Evolutionary conservation across 164 flowering plant species (phyloP), one percentile per base, ranked within the genome.

Genomic region (Magnolia changhungtana): DNA sequence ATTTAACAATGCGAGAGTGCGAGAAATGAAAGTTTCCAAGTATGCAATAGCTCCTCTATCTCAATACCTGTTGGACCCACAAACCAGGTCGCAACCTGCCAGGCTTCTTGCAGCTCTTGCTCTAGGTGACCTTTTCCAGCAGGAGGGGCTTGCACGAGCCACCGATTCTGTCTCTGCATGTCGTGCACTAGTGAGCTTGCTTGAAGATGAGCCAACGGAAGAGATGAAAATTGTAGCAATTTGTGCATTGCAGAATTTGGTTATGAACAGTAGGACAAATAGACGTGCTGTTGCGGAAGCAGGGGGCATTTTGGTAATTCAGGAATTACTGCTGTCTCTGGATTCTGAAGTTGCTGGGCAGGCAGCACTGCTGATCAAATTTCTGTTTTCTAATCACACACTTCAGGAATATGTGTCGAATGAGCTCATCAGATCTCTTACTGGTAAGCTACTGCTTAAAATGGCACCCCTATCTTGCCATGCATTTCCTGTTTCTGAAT

Each of bases 271-370:
- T 80, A 81, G 96, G 82, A 88, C 95, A 19, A 93, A 93, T 77
- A 87, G 95, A 81, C 86, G 96, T 74, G 92, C 95, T 69, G 95
- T 93, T 80, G 98, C 98, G 31, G 96, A 93, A 85, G 98, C 98
- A 4, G 98, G 98, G 58, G 96, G 98, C 76, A 85, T 93, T 73
- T 81, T 89, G 81, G 88, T 90, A 27, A 80, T 93, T 76, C 98
- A 91, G 84, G 96, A 92, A 71, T 75, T 92, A 29, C 81, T 93
- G 14, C 82, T 89, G 20, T 89, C 95, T 75, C 80, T 87, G 65
- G 85, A 84, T 82, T 72, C 91, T 67, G 93, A 93, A 76, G 79
- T 91, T 82, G 82, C 89, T 73, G 90, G 81, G 24, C 98, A 93
- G 82, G 93, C 92, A 45, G 92, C 98, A 20, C 23, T 91, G 87